These are phyloP conservation scores for Candida michaelii DNA, from an alignment of 805 yeast species.

Conservation along the genomic window DNA sequence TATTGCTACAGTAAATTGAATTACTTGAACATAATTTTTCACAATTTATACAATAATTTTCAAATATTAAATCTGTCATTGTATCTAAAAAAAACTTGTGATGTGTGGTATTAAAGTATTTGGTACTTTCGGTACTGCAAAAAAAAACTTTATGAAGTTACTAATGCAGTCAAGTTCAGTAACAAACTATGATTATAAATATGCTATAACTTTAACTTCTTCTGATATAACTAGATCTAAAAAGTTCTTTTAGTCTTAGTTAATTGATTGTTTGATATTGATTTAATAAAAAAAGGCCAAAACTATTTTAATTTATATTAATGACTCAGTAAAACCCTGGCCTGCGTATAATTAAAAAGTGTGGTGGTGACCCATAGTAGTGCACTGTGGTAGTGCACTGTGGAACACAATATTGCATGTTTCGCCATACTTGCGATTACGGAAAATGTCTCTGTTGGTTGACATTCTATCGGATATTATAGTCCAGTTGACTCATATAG, in stretches of 20 bases:
- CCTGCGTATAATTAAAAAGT: constrained; percentile 7
- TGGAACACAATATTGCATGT: constrained; percentile 7
- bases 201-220: not conserved
- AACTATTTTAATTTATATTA: constrained; percentile 5
- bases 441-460: constrained; percentile 9
- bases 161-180: not conserved
- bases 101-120: not conserved
- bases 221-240: not conserved
- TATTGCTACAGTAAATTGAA: constrained; percentile 28
- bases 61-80: constrained; percentile 42
- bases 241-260: not conserved
- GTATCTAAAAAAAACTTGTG: not conserved
- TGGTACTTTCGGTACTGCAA: not conserved
- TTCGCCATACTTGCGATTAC: constrained; percentile 6
- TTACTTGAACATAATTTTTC: constrained; percentile 28
- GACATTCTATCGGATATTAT: constrained; percentile 5
- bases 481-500: constrained; percentile 4
- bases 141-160: not conserved
- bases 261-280: not conserved
- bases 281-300: not conserved
- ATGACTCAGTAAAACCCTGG: constrained; percentile 8
- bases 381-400: constrained; percentile 7
- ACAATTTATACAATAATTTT: constrained; percentile 38
- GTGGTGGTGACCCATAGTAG: constrained; percentile 5
- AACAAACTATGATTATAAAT: not conserved